Evolutionary conservation across 2,329 filamentous ascomycete genomes (phyloP).

Genomic region (Tolypocladium capitatum): DNA sequence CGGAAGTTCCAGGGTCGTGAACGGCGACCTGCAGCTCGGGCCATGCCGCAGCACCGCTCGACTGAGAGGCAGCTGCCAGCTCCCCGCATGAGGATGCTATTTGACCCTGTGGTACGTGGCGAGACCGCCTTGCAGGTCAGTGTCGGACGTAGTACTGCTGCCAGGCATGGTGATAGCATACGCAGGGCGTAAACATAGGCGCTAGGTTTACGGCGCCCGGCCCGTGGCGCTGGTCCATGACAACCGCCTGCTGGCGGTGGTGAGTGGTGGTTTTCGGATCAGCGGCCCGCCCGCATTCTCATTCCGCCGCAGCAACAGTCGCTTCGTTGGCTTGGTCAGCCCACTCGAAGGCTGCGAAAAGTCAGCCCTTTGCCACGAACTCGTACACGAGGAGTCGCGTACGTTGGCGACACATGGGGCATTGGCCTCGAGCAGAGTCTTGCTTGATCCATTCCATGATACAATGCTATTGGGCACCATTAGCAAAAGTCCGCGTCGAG

Average conservation of each 20-base stretch:
- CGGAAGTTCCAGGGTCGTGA: neutral
- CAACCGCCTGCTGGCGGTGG: neutral
- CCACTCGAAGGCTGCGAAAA: slow-evolving; percentile 26
- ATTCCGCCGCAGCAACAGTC: slow-evolving; percentile 13
- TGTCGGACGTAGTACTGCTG: neutral
- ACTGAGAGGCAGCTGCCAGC: neutral
- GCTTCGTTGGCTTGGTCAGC: slow-evolving; percentile 21
- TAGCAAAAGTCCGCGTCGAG: neutral
- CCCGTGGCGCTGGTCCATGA: too few species aligned
- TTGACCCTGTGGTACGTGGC: neutral
- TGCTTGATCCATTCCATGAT: slow-evolving; percentile 94
- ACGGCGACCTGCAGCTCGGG: neutral
- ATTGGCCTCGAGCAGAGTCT: slow-evolving; percentile 83
- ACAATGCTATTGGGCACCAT: slow-evolving; percentile 54
- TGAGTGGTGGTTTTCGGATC: neutral
- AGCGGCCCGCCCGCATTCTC: neutral
- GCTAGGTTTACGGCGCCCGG: neutral
- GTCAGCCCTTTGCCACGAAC: neutral
- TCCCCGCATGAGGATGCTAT: neutral
- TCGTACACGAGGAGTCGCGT: slow-evolving; percentile 14
- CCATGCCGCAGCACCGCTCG: neutral
- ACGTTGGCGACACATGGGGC: slow-evolving; percentile 97
- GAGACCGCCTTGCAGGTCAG: neutral
- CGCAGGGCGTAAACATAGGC: neutral
- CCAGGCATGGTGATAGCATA: neutral